These are phyloP conservation scores for Fragilaria crotonensis DNA, from an alignment of 108 stramenopile species.

Conservation along the genomic window DNA sequence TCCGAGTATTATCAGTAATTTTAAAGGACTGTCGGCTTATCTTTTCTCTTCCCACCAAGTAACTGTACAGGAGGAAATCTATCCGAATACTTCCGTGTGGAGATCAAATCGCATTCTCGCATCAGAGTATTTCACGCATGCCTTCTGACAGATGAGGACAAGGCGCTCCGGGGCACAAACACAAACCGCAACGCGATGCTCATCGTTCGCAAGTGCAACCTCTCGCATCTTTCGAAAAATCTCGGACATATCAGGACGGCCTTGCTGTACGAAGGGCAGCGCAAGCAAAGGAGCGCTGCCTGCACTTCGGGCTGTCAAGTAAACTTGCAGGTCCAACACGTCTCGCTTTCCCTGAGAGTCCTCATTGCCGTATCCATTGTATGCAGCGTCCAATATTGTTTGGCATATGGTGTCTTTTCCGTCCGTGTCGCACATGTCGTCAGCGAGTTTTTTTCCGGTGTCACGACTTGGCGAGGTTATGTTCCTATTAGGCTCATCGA, in stretches of 20 bases:
- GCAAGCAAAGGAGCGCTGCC: neutral
- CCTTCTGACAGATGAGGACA: conserved; percentile 8
- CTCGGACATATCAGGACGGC: conserved; percentile 26
- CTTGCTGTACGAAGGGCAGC: conserved; percentile 6
- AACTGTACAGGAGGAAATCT: neutral
- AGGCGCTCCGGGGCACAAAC: conserved; percentile 34
- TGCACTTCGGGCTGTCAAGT: conserved; percentile 10
- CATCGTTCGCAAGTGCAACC: conserved; percentile 17
- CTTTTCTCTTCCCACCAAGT: neutral
- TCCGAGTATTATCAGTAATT: neutral
- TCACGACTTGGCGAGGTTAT: neutral
- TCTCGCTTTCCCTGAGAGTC: neutral
- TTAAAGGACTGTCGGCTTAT: neutral
- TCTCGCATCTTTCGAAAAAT: conserved; percentile 25
- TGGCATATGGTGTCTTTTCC: neutral
- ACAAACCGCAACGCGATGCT: conserved; percentile 34
- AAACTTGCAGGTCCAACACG: conserved; percentile 19
- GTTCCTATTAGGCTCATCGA: neutral
- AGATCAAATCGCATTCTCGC: conserved; percentile 20
- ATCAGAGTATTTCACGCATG: conserved; percentile 19
- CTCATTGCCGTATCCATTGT: neutral
- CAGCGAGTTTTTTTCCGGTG: too few relatives aligned
- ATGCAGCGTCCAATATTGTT: neutral
- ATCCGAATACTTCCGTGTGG: conserved; percentile 13
- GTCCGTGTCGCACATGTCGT: neutral